Base-by-base conservation (phyloP, 2,329 filamentous ascomycete genomes). In the Escovopsis sp. region DNA sequence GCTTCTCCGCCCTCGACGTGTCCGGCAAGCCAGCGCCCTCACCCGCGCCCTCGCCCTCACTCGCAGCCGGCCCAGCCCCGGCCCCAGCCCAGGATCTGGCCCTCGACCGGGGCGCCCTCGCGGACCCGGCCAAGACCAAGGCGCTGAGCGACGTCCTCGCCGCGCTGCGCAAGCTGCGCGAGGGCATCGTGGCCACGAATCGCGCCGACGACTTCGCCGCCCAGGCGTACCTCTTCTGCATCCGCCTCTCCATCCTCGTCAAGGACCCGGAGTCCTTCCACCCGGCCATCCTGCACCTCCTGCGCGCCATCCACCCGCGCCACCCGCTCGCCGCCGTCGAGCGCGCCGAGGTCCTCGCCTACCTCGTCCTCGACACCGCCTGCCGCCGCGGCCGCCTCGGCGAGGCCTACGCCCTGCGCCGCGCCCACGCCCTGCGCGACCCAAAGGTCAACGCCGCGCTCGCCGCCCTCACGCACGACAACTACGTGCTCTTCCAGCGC, bases 211-310 rank as follows among this genome's bases (percentile, higher is more conserved):
- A 75, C 41, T 98, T 98, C 61, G 80, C 89, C 1, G 77, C 83
- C n/a, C 80, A 87, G 51, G 85, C 80, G 12, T 94, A 96, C 62
- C 77, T 94, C 48, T 96, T 96, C 68, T 86, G 85, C 53, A 85
- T 94, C 53, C 82, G 88, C 43, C 71, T 88, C 26, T 80, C 84
- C 23, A 80, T 98, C 48, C 73, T 94, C 32, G 77, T 82, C 44
- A 77, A 80, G 49, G 81, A 93, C 52, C 83, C 82, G 51, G 85
- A 94, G 51, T 87, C 87, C 1, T 98, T 96, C 59, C 82, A 89
- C 49, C 86, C 89, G 0, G 86, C 89, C 1, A 75, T 96, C 19
- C 72, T 83, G 34, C 78, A 94, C 53, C 72, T 95, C 2, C 68
- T 98, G 11, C 72, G 78, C 37, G 64, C 66, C 7, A 78, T 96